Conservation (phyloP, 768 basidiomycete species). For the Lactarius trivialis region DNA sequence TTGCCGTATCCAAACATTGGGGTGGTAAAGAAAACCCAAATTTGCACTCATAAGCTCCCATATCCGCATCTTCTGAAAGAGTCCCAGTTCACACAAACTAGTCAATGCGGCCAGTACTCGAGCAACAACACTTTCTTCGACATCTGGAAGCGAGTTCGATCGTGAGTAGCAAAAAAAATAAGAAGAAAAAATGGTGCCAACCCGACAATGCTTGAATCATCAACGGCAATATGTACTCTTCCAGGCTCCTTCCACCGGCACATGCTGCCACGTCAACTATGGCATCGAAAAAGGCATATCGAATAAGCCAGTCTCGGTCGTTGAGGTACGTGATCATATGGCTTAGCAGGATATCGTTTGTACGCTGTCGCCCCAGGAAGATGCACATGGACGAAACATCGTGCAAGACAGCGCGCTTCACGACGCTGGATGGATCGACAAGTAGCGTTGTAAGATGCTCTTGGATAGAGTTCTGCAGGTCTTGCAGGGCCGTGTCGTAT, state of each 20-base stretch:
- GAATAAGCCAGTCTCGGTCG: conserved; percentile 86
- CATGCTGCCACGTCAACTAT: conserved; percentile 94
- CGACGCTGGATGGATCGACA: conserved; percentile 81
- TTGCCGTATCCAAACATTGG: conserved; percentile 93
- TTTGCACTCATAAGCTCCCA: conserved; percentile 94
- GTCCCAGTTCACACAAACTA: conserved; percentile 80
- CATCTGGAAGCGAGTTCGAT: conserved; percentile 47
- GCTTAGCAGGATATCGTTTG: conserved; percentile 90
- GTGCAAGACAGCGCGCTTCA: conserved; percentile 85
- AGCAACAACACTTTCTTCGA: conserved; percentile 91
- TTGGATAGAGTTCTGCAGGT: conserved; percentile 78
- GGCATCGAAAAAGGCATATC: conserved; percentile 90
- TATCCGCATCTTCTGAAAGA: conserved; percentile 91
- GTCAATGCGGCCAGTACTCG: conserved; percentile 84
- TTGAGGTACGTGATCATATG: conserved; percentile 82
- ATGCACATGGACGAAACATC: conserved; percentile 86
- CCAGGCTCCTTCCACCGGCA: conserved; percentile 84
- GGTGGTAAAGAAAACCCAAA: conserved; percentile 88
- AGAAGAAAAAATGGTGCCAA: conserved; percentile 29
- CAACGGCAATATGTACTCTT: conserved; percentile 94
- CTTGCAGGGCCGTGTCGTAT: conserved; percentile 81
- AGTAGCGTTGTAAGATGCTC: conserved; percentile 83
- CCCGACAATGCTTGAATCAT: conserved; percentile 95
- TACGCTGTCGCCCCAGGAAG: conserved; percentile 87
- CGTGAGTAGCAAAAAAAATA: background rate